Conservation (phyloP, 441 rosid genomes). For the Eruca vesicaria region DNA sequence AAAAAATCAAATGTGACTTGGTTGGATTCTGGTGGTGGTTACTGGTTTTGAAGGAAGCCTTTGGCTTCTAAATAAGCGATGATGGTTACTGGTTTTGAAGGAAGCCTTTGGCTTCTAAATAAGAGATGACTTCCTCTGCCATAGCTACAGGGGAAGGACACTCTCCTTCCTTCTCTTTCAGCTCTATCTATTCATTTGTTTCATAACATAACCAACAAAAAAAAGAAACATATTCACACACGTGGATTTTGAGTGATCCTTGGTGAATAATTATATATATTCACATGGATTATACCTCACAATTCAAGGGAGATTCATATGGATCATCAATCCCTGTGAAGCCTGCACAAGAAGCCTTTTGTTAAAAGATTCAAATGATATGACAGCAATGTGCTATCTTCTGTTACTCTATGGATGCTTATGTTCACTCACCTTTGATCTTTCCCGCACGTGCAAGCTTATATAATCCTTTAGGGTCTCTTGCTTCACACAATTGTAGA, state of each 20-base stretch:
- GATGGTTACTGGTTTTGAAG: too few species aligned
- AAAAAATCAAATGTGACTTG: background rate
- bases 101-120: conserved; percentile 70
- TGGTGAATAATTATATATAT: background rate
- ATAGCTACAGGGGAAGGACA: conserved; percentile 67
- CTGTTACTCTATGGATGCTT: conserved; percentile 7
- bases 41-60: conserved; percentile 51
- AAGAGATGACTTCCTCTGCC: conserved; percentile 71
- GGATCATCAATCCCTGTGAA: conserved; percentile 94
- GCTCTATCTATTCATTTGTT: conserved; percentile 52
- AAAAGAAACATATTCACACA: background rate
- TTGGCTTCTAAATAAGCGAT: too few species aligned
- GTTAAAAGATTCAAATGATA: background rate
- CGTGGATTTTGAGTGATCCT: background rate
- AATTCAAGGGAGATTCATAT: conserved; percentile 80
- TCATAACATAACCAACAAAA: background rate
- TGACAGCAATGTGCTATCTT: background rate
- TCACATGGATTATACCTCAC: conserved; percentile 56
- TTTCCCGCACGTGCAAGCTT: conserved; percentile 91
- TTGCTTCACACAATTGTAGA: conserved; percentile 68
- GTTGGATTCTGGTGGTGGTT: conserved; percentile 5
- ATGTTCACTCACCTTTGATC: conserved; percentile 61
- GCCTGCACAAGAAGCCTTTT: conserved; percentile 43
- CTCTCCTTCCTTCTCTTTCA: conserved; percentile 55
- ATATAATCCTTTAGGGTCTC: conserved; percentile 89